Base-by-base conservation (phyloP, 2,329 filamentous ascomycete genomes). In the Penicillium sp. region DNA sequence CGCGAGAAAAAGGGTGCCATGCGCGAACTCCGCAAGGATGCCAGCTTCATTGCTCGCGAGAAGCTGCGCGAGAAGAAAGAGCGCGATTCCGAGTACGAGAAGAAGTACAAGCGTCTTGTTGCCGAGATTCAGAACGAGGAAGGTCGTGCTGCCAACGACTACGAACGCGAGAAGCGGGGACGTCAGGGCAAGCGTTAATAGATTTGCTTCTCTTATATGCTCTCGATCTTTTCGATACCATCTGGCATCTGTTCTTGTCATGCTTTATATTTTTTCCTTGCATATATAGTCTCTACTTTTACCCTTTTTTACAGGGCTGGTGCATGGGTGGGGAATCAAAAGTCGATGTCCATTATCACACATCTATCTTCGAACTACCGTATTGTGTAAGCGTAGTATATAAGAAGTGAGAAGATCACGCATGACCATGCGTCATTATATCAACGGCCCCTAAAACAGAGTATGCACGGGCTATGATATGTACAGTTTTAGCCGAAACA, bases 111-210 rank as follows among this genome's bases (percentile, higher is more conserved):
- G 81, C 85, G 89, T 62, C 81, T 99, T 57, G 86, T 97, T 65
- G 90, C 92, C 9, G 92, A 97, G 82, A 97, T 99, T 67, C 93
- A 99, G 78, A 90, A 89, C 64, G 89, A 96, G 77, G 94, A 97
- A 74, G 93, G 93, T 1, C 80, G 82, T 55, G 92, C 94, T 74
- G 82, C 85, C 42, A 97, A 97, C 76, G 84, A 83, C 47, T 97
- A 97, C 82, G 92, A 95, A 77, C 83, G 88, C 67, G 91, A 95
- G 81, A 94, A 87, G 81, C 82, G 84, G 72, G 81, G 81, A 71
- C 83, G 92, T 74, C 91, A 90, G 72, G 82, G 83, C 51, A 85
- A 81, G 71, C 83, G 80, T 64, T 77, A 69, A 62, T 40, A 40
- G 37, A 37, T 40, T 18, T 55, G 11, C 15, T 18, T 18, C n/a